Evolutionary conservation across 1,139 yeast species (phyloP).

Genomic region (Geotrichum australiense): DNA sequence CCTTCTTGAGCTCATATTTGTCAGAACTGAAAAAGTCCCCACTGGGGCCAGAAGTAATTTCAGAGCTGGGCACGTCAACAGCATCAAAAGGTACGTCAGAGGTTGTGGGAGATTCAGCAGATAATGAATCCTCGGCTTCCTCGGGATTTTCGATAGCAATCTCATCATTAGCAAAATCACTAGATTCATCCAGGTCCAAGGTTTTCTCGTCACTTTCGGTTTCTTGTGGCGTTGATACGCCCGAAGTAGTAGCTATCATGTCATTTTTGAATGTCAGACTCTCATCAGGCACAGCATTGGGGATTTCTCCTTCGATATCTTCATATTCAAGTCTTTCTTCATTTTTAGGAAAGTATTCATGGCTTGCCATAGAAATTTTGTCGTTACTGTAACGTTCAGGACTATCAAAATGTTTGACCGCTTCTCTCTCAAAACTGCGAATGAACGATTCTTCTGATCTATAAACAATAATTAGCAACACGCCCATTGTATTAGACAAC

Average conservation of each 20-base stretch:
- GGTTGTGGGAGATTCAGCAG: background rate
- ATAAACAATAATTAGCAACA: background rate
- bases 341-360: conserved; percentile 15
- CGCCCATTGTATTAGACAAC: background rate
- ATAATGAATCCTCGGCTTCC: too few relatives aligned
- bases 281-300: background rate
- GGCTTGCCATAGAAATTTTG: conserved; percentile 10
- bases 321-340: background rate
- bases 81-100: too few relatives aligned
- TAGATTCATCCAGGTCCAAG: too few relatives aligned
- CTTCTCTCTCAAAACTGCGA: conserved; percentile 7
- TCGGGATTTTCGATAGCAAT: too few relatives aligned
- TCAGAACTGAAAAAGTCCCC: too few relatives aligned
- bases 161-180: too few relatives aligned
- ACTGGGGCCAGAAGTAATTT: too few relatives aligned
- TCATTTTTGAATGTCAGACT: background rate
- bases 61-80: too few relatives aligned
- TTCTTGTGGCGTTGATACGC: too few relatives aligned
- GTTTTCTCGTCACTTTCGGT: too few relatives aligned
- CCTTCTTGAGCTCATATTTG: too few relatives aligned
- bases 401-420: conserved; percentile 11
- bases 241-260: too few relatives aligned
- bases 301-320: conserved; percentile 1
- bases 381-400: conserved; percentile 8
- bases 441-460: conserved; percentile 5